Percentiles rank a stretch among this genome's conserved stretches.
phyloP scores from a whole-genome alignment of 176 grass and related monocot species.

The Zoysia pacifica region DNA sequence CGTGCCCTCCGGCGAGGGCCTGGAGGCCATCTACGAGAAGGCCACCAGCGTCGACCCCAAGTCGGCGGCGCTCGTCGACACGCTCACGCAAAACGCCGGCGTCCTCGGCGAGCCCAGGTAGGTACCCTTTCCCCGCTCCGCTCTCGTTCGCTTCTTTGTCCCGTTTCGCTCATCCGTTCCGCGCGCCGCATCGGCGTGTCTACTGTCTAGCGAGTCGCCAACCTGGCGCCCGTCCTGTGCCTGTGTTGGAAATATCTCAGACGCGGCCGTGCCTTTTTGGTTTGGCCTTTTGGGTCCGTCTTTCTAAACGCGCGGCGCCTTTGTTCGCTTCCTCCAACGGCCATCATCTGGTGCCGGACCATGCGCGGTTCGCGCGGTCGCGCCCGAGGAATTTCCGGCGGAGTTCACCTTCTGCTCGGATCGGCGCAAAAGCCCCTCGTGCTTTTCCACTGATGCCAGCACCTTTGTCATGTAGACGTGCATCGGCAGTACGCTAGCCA shows the following conservation, averaged over 20 bases:
- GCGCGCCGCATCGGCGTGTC: too few relatives aligned
- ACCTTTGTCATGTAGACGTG: too few relatives aligned
- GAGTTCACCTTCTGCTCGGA: neutral
- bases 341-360: neutral
- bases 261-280: neutral
- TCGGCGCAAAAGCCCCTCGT: neutral
- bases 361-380: neutral
- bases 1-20: conserved; percentile 77
- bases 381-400: neutral
- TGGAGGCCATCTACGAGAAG: conserved; percentile 71
- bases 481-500: too few relatives aligned
- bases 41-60: conserved; percentile 69
- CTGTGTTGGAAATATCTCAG: neutral
- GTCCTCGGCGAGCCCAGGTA: conserved; percentile 84
- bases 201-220: too few relatives aligned
- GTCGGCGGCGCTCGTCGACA: conserved; percentile 68
- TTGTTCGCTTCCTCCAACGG: conserved; percentile 30
- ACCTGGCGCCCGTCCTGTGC: neutral
- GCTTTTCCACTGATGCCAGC: too few relatives aligned
- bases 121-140: conserved; percentile 27
- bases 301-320: neutral
- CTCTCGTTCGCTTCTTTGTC: neutral
- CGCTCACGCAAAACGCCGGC: conserved; percentile 80
- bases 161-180: neutral
- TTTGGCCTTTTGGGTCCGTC: neutral